Conservation (phyloP, 768 basidiomycete genomes). For the Auricularia sp. region DNA sequence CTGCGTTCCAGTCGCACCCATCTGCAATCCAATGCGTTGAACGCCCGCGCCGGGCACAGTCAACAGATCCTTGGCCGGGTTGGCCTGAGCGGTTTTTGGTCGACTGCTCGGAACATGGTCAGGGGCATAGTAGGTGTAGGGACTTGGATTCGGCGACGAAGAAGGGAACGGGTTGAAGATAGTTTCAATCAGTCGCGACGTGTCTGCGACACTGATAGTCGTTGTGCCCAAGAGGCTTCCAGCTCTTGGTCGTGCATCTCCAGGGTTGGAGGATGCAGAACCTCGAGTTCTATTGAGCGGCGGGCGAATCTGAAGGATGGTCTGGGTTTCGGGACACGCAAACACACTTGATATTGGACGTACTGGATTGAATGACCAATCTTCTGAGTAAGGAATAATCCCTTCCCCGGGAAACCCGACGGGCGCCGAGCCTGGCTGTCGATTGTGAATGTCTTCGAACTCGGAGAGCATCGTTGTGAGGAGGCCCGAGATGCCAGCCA, state of each 20-base stretch:
- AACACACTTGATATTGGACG: not conserved
- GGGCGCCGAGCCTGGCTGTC: not conserved
- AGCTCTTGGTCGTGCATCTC: not conserved
- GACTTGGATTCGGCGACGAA: slow-evolving; percentile 17
- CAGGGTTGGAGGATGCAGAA: not conserved
- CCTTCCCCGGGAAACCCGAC: not conserved
- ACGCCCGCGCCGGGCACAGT: not conserved
- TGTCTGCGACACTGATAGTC: slow-evolving; percentile 29
- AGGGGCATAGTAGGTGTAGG: slow-evolving; percentile 31
- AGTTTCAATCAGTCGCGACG: slow-evolving; percentile 67
- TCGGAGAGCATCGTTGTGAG: slow-evolving; percentile 24
- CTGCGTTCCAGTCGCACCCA: not conserved
- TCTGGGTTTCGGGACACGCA: not conserved
- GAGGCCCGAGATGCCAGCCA: slow-evolving; percentile 55
- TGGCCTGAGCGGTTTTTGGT: not conserved
- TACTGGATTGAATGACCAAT: not conserved
- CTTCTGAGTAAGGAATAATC: not conserved
- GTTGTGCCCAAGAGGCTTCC: not conserved
- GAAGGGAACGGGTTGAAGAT: slow-evolving; percentile 65
- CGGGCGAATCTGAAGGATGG: not conserved
- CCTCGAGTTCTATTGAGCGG: not conserved
- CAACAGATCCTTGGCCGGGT: not conserved
- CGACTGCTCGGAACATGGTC: not conserved
- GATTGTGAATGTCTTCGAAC: not conserved
- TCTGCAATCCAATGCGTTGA: not conserved